Base-by-base conservation (phyloP, 306 rosid genomes). In the Cucurbita argyrosperma region DNA sequence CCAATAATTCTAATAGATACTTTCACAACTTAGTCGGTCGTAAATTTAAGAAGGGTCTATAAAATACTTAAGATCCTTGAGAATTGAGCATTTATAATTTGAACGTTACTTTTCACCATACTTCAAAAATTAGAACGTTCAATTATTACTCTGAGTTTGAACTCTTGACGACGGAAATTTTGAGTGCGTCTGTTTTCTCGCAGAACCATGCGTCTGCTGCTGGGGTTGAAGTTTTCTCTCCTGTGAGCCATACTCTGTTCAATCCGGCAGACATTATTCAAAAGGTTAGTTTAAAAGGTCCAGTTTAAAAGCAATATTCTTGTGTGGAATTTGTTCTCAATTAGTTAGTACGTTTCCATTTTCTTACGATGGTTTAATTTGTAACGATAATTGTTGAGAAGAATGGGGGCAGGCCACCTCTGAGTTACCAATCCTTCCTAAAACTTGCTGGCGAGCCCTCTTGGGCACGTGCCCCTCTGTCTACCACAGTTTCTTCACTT, bases 341-440 rank as follows among this genome's bases (percentile, higher is more conserved):
- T 74, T 21, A 77, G 13, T 63, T 80, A 53, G 14, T 4, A 60
- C 10, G 23, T 57, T 40, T 78, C 80, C 70, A 72, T 50, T 76
- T 72, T 71, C 62, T 50, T 5, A 30, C 26, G 70, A 73, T 45
- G 14, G 26, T 76, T 68, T 74, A 30, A 63, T 81, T 76, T 80
- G 30, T 13, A 4, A 65, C 45, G 42, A 68, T 47, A 21, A 21
- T 72, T 76, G n/a, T 78, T 75, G 56, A 72, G 82, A 71, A 93
- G 98, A 93, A 93, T 76, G 98, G 96, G 68, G 98, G 97, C 74
- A 90, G 76, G 85, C 92, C 97, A 4, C 98, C 98, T 0, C 79
- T 89, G 87, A 89, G 80, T 62, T 93, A 93, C 77, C 96, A 93
- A 53, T 90, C 97, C 8, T 93, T 93, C 83, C 30, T 90, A 76